These are phyloP conservation scores for Ambrosia artemisiifolia DNA, from an alignment of 129 eudicot genomes.

Conservation along the genomic window DNA sequence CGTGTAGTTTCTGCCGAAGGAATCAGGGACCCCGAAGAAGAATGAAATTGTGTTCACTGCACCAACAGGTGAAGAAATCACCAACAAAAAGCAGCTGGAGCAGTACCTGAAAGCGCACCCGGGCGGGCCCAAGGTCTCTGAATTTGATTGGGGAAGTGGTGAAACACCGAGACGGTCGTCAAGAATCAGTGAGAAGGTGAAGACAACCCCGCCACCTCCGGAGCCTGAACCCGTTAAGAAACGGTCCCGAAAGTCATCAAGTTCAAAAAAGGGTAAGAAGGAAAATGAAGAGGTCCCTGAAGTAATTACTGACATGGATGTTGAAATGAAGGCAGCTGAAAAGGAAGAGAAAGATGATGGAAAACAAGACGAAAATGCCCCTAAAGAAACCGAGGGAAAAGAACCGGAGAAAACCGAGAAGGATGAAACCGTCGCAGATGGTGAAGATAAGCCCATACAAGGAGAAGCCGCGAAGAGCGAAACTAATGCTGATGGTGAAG, in stretches of 20 bases:
- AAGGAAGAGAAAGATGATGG: slow-evolving; percentile 28
- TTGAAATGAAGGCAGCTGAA: slow-evolving; percentile 30
- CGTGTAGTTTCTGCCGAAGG: slow-evolving; percentile 64
- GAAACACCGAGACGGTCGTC: slow-evolving; percentile 81
- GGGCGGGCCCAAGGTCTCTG: slow-evolving; percentile 60
- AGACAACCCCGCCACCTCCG: slow-evolving; percentile 35
- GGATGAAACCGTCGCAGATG: slow-evolving; percentile 11
- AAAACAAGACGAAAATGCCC: slow-evolving; percentile 24
- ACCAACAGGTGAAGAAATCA: slow-evolving; percentile 82
- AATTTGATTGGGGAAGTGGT: slow-evolving; percentile 83
- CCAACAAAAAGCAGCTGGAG: slow-evolving; percentile 57
- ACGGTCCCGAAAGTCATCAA: slow-evolving; percentile 36
- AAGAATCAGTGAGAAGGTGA: slow-evolving; percentile 69
- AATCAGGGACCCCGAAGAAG: slow-evolving; percentile 68
- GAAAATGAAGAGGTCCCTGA: slow-evolving; percentile 22
- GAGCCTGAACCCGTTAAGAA: slow-evolving; percentile 56
- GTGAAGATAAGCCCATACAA: not conserved
- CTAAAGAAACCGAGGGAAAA: slow-evolving; percentile 11
- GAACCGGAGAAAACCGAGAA: not conserved
- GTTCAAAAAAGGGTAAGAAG: slow-evolving; percentile 46
- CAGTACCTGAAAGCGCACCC: slow-evolving; percentile 78
- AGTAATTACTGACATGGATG: slow-evolving; percentile 13
- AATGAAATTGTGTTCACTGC: slow-evolving; percentile 69
- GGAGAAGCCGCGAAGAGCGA: slow-evolving; percentile 13
- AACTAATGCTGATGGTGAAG: not conserved